Conservation (phyloP, 352 stramenopile genomes). For the Blastocystis hominis region DNA sequence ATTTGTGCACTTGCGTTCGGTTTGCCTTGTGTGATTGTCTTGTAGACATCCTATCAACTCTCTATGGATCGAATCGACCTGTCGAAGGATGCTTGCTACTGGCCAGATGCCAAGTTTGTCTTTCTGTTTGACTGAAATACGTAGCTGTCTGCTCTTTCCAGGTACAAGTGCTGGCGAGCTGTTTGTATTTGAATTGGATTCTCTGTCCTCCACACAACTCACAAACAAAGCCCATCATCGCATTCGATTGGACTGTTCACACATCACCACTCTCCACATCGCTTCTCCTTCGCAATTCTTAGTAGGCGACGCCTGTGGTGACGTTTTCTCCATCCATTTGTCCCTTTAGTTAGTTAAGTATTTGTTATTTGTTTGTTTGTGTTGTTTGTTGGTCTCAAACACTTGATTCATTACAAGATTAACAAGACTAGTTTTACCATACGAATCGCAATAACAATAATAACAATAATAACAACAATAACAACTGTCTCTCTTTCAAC, state of each 20-base stretch:
- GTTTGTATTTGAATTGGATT: background rate
- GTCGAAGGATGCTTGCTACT: background rate
- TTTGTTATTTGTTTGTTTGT: too few relatives aligned
- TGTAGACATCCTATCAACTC: background rate
- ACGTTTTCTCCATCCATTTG: background rate
- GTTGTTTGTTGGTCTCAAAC: too few relatives aligned
- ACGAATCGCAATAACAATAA: too few relatives aligned
- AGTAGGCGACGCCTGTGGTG: background rate
- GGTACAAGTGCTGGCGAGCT: background rate
- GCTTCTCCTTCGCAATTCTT: background rate
- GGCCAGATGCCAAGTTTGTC: background rate
- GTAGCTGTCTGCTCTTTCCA: slow-evolving; percentile 3
- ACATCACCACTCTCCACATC: background rate
- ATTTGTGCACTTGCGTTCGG: background rate
- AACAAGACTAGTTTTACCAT: too few relatives aligned
- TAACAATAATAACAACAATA: too few relatives aligned
- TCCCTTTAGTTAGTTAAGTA: background rate
- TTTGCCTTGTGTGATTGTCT: background rate
- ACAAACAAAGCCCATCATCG: slow-evolving; percentile 15
- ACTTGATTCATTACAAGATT: too few relatives aligned
- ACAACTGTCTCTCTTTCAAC: too few relatives aligned
- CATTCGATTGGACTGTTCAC: background rate
- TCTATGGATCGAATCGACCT: background rate
- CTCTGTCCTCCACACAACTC: background rate
- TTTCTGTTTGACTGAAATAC: background rate